A percentile compares a stretch with the other conserved stretches of the same genome.
Evolutionary conservation across 129 eudicot species (phyloP).

Genomic region (Centella asiatica): DNA sequence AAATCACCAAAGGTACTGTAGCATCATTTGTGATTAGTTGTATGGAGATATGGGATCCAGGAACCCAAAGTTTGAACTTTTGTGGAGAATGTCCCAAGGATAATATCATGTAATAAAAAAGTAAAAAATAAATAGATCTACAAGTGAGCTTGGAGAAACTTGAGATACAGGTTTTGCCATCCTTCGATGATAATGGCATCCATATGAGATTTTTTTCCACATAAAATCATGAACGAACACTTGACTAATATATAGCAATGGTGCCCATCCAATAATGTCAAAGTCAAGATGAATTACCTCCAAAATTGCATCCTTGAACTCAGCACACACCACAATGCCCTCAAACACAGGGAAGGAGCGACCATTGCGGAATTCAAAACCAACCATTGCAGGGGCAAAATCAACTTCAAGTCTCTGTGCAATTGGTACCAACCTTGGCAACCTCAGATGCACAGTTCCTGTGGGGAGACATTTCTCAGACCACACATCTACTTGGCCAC

Average conservation of each 20-base stretch:
- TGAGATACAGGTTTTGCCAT: background rate
- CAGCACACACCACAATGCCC: conserved; percentile 86
- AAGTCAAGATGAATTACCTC: conserved; percentile 42
- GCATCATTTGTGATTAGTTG: background rate
- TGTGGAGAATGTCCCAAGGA: background rate
- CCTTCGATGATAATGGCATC: too few relatives aligned
- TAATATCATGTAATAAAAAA: background rate
- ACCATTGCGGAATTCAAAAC: conserved; percentile 86
- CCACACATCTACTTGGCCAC: conserved; percentile 96
- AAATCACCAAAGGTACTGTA: background rate
- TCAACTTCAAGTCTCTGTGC: conserved; percentile 70
- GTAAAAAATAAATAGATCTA: too few relatives aligned
- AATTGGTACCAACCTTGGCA: conserved; percentile 57
- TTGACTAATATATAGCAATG: background rate
- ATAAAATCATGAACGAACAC: background rate
- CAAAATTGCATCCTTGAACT: conserved; percentile 68
- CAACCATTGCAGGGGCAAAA: conserved; percentile 97
- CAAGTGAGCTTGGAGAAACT: background rate
- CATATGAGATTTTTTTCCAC: background rate
- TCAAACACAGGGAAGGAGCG: conserved; percentile 66
- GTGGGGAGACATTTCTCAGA: conserved; percentile 97
- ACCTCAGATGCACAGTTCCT: conserved; percentile 79
- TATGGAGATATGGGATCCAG: too few relatives aligned
- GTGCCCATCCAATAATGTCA: background rate
- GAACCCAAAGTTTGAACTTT: background rate